Base-by-base conservation (phyloP, 768 basidiomycete species). In the Suillus weaverae region DNA sequence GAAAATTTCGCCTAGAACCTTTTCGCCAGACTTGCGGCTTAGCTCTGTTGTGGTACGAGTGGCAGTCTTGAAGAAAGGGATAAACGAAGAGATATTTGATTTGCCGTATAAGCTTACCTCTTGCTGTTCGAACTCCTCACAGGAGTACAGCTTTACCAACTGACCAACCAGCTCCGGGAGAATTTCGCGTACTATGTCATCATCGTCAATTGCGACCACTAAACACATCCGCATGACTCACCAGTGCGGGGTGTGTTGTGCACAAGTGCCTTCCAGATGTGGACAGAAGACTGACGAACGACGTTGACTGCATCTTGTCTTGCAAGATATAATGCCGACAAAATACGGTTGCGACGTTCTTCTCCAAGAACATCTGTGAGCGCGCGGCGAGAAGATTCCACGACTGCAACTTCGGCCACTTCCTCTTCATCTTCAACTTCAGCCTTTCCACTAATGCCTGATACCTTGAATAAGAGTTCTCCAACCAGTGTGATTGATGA, bases 191-290 rank as follows among this genome's bases (percentile, higher is more conserved):
- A 91, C 93, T 92, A 67, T 41, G 70, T 10, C 61, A 68, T 62
- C 65, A 54, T 60, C 2, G n/a, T 35, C 65, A 48, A 63, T 54
- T 35, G n/a, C 26, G 53, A 36, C 6, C 46, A 16, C 18, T 4
- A n/a, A 16, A 50, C 13, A 10, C n/a, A 14, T 64, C 57, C 53
- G 22, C 61, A n/a, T 55, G 33, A 65, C 80, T 63, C 73, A 94
- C 94, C 90, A 68, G 95, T 97, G 53, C 90, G 83, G 6, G 94
- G 95, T 0, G 95, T 97, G 70, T 97, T 99, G 74, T 94, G 87
- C 11, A 99, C 96, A 67, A 99, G 82, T 5, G 95, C 97, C 78
- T 99, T 99, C 97, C 97, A 99, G 68, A 99, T 97, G 64, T 94
- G 94, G 53, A 97, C 86, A 0, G 96, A 92, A 3, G 94, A 88